Base-by-base conservation (phyloP, 2,329 filamentous ascomycete species). In the Lecanoromycetidae sp. region DNA sequence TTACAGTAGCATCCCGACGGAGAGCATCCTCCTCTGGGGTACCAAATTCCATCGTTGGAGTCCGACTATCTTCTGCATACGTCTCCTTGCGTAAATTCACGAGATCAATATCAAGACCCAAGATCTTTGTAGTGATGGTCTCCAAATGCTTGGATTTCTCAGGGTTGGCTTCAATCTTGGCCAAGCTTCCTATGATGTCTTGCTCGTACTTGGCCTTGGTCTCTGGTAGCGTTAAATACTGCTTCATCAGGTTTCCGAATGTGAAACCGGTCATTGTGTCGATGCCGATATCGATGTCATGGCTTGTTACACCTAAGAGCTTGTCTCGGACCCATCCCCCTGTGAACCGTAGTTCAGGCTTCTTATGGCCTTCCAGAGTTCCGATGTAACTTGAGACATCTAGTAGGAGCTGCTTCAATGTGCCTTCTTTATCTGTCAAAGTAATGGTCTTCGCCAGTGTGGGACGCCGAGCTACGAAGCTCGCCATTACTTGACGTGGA, bases 381-480 rank as follows among this genome's bases (percentile, higher is more conserved):
- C 84, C 75, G 52, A 87, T 79, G 57, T 79, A 82, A 9, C 72
- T 64, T 20, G 84, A 85, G n/a, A 87, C 84, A 60, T 93, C 86
- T 15, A 95, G 71, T 17, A 96, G 74, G 10, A 95, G 74, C n/a
- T 68, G 65, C 52, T 82, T 80, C 32, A 95, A 72, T 54, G 80
- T 81, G 33, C 72, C 66, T 64, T 96, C 90, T 46, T 78, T 73
- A 4, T 76, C 67, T 10, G 76, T 87, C 52, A 43, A 26, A 33
- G 38, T 41, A n/a, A 43, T 43, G 6, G 4, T 25, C 17, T 35
- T 33, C 6, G 8, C 12, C 40, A 43, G n/a, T n/a, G n/a, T n/a
- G n/a, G n/a, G n/a, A n/a, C n/a, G n/a, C n/a, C n/a, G n/a, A n/a
- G n/a, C n/a, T n/a, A n/a, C n/a, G n/a, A n/a, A n/a, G n/a, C n/a